Evolutionary conservation across 2,329 filamentous ascomycete genomes (phyloP).

Genomic region (Verticillium albo-atrum): DNA sequence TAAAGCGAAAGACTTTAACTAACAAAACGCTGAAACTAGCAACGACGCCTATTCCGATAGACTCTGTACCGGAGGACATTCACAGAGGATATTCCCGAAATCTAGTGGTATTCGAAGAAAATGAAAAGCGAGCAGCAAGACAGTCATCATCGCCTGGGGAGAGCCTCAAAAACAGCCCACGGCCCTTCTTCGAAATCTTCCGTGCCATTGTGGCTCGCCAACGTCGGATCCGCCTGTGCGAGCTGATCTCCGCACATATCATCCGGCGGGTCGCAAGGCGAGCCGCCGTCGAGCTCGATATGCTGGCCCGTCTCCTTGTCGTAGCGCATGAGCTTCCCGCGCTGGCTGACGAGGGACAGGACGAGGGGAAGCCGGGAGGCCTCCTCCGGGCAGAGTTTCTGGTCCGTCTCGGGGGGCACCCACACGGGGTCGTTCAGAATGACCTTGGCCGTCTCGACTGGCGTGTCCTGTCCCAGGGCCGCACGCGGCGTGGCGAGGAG

Average conservation of each 20-base stretch:
- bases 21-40: too few relatives aligned
- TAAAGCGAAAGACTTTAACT: too few relatives aligned
- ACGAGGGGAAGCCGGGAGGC: background rate
- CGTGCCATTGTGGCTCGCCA: background rate
- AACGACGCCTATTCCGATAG: too few relatives aligned
- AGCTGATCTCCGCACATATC: background rate
- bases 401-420: conserved; percentile 22
- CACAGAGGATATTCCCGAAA: too few relatives aligned
- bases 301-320: background rate
- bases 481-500: conserved; percentile 35
- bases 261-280: background rate
- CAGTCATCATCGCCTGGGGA: background rate
- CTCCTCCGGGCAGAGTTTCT: background rate
- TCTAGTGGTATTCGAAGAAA: too few relatives aligned
- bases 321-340: background rate
- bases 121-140: background rate
- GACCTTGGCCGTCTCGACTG: conserved; percentile 31
- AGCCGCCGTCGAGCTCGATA: background rate
- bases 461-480: conserved; percentile 27
- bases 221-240: background rate
- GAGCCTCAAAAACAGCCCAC: background rate
- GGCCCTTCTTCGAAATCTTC: background rate
- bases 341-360: background rate
- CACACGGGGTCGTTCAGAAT: conserved; percentile 40
- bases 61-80: too few relatives aligned